Conservation (phyloP, 1,284 basidiomycete genomes). For the Cryptococcus sp. region DNA sequence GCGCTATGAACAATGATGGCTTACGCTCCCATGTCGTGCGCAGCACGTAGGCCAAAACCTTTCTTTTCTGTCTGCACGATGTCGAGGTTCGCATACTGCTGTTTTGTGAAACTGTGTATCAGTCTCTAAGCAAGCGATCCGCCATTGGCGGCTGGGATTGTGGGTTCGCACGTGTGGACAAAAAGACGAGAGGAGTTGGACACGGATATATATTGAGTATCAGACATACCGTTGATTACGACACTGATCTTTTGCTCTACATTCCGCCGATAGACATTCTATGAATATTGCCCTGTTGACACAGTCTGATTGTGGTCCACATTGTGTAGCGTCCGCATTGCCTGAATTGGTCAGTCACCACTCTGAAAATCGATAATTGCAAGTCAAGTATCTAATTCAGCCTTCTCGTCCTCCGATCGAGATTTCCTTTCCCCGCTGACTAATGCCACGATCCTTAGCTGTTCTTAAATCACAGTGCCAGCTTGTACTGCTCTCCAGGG, state of each 20-base stretch:
- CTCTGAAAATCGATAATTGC: no score
- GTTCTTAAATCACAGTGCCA: no score
- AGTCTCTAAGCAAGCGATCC: not conserved
- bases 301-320: conserved; percentile 86
- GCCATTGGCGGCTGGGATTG: no score
- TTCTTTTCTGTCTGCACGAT: conserved; percentile 94
- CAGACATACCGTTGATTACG: conserved; percentile 88
- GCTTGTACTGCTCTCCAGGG: no score
- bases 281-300: conserved; percentile 98
- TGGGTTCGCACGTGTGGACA: no score
- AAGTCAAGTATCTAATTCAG: no score
- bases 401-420: conserved; percentile 13
- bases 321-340: conserved; percentile 63
- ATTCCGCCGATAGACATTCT: conserved; percentile 85
- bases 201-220: no score
- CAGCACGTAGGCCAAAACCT: conserved; percentile 85
- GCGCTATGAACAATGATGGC: conserved; percentile 28
- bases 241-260: conserved; percentile 75
- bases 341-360: conserved; percentile 23
- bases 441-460: not conserved
- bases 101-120: conserved; percentile 68
- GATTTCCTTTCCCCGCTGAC: conserved; percentile 1
- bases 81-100: conserved; percentile 79
- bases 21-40: conserved; percentile 65
- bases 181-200: no score